phyloP scores from a whole-genome alignment of 805 yeast genomes.

The Candida ponderosae region DNA sequence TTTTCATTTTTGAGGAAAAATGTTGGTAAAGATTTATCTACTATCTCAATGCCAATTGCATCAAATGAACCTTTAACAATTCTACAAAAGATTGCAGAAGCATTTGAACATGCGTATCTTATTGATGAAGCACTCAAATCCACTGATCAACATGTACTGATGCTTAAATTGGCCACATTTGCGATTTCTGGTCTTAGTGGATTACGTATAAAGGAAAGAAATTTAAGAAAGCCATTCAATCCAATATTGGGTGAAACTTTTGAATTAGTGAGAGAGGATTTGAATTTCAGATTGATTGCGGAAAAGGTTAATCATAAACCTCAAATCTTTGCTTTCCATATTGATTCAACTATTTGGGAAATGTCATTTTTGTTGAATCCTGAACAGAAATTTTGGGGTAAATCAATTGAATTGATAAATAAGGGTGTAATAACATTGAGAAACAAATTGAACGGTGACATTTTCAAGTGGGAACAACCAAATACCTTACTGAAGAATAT shows the following conservation, averaged over 20 bases:
- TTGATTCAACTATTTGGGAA: constrained; percentile 70
- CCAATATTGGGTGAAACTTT: constrained; percentile 91
- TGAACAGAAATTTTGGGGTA: constrained; percentile 91
- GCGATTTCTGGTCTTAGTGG: constrained; percentile 70
- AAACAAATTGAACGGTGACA: constrained; percentile 54
- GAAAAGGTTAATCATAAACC: constrained; percentile 92
- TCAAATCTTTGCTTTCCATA: constrained; percentile 71
- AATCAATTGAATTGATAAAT: constrained; percentile 75
- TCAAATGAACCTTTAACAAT: constrained; percentile 87
- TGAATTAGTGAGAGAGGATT: constrained; percentile 81
- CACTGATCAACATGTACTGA: constrained; percentile 42
- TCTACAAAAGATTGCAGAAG: constrained; percentile 72
- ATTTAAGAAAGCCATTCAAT: constrained; percentile 84
- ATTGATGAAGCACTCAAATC: constrained; percentile 51
- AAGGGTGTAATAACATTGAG: constrained; percentile 59
- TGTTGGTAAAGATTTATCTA: constrained; percentile 83
- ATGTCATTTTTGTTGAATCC: constrained; percentile 60
- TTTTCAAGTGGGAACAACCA: constrained; percentile 75
- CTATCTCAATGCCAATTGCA: constrained; percentile 89
- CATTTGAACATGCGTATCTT: constrained; percentile 66
- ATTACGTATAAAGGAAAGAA: constrained; percentile 66
- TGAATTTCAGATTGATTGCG: constrained; percentile 62
- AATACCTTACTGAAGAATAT: constrained; percentile 76
- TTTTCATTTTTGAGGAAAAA: constrained; percentile 76
- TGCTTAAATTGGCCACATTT: constrained; percentile 70